phyloP scores from a whole-genome alignment of 768 basidiomycete genomes.

The Hysterangium stoloniferum region DNA sequence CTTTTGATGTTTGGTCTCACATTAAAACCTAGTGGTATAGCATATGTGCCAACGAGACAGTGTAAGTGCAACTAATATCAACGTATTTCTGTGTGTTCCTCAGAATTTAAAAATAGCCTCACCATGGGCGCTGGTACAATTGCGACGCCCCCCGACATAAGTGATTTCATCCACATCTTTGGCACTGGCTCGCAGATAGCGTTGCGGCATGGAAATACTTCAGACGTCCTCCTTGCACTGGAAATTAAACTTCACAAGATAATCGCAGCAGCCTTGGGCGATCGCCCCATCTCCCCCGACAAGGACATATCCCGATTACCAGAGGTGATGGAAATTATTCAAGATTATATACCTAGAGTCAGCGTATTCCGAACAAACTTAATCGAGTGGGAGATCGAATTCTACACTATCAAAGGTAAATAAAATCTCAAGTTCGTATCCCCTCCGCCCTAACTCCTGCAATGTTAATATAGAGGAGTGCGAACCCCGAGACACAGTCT shows the following conservation, averaged over 20 bases:
- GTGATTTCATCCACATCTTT: not conserved
- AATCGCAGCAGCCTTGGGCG: not conserved
- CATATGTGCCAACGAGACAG: conserved; percentile 10
- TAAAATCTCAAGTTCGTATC: not conserved
- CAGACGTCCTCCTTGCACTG: conserved; percentile 4
- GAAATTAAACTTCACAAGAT: conserved; percentile 6
- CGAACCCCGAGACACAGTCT: not conserved
- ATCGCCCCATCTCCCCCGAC: not conserved
- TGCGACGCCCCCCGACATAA: not conserved
- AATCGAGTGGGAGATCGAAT: conserved; percentile 11
- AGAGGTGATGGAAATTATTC: not conserved
- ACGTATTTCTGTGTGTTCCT: not conserved
- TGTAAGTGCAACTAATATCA: not conserved
- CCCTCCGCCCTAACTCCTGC: not conserved
- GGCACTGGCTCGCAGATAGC: conserved; percentile 6
- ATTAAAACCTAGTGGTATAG: conserved; percentile 6
- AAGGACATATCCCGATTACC: not conserved
- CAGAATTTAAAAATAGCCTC: not conserved
- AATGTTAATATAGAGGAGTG: not conserved
- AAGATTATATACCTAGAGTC: not conserved
- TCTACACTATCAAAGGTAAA: not conserved
- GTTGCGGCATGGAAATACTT: not conserved
- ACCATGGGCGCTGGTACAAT: conserved; percentile 3
- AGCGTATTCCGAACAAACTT: conserved; percentile 1
- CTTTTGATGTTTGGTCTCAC: not conserved